Conservation (phyloP, 192 early-diverging fungal species). For the Podila epigama region DNA sequence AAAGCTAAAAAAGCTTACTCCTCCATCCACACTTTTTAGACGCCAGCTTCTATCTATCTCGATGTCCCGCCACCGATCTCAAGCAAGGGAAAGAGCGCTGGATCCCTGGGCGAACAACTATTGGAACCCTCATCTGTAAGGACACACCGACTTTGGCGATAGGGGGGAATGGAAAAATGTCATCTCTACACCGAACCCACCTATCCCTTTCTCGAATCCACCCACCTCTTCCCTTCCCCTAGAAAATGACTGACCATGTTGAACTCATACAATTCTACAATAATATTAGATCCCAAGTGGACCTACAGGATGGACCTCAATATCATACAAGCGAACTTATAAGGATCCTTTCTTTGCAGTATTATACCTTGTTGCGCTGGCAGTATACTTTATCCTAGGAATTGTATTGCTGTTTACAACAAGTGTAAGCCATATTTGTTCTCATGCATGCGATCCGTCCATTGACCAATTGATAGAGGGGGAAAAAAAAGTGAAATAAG, state of each 20-base stretch:
- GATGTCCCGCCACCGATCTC: slow-evolving; percentile 48
- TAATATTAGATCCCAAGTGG: slow-evolving; percentile 44
- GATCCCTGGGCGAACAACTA: slow-evolving; percentile 56
- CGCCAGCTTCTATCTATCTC: slow-evolving; percentile 61
- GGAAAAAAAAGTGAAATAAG: no score
- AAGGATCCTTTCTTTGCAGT: slow-evolving; percentile 60
- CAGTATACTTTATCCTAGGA: slow-evolving; percentile 50
- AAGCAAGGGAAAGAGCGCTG: slow-evolving; percentile 26
- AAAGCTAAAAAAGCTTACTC: no score
- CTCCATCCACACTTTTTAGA: slow-evolving; percentile 47
- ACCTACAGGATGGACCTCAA: slow-evolving; percentile 51
- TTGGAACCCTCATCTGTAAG: slow-evolving; percentile 55
- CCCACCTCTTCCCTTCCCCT: no score
- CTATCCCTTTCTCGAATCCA: no score
- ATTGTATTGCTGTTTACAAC: slow-evolving; percentile 58
- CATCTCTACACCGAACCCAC: no score
- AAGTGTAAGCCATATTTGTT: slow-evolving; percentile 57
- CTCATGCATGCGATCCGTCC: not conserved
- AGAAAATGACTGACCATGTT: no score
- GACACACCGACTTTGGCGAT: no score
- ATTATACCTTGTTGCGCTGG: slow-evolving; percentile 46
- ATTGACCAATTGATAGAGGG: no score
- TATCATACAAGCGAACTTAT: slow-evolving; percentile 52
- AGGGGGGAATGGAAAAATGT: no score
- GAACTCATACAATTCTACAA: no score